Evolutionary conservation across 176 grass and related monocot species (phyloP).

Genomic region (Pontederia paniculata): DNA sequence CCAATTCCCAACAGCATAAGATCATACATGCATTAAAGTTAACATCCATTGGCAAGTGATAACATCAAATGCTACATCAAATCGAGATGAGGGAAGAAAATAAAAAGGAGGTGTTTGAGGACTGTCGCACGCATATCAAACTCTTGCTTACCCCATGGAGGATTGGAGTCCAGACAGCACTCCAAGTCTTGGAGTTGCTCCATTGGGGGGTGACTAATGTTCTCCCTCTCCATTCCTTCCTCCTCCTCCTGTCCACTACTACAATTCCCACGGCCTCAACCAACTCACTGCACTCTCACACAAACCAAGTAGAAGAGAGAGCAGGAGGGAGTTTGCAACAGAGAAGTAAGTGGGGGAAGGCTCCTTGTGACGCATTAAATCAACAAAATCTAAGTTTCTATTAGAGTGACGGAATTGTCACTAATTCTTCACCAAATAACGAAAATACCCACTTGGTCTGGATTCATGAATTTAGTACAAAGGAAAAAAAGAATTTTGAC

Average conservation of each 20-base stretch:
- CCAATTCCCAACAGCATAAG: neutral
- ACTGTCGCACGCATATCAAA: neutral
- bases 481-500: too few relatives aligned
- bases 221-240: slow-evolving; percentile 12
- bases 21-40: too few relatives aligned
- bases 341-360: too few relatives aligned
- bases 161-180: slow-evolving; percentile 95
- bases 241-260: neutral
- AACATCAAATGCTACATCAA: too few relatives aligned
- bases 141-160: slow-evolving; percentile 65
- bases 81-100: neutral
- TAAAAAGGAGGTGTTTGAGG: neutral
- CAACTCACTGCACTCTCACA: neutral
- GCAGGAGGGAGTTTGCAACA: too few relatives aligned
- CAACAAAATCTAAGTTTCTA: too few relatives aligned
- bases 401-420: too few relatives aligned
- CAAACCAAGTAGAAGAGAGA: neutral
- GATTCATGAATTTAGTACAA: too few relatives aligned
- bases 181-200: slow-evolving; percentile 97
- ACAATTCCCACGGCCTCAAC: neutral
- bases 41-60: too few relatives aligned
- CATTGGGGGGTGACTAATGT: slow-evolving; percentile 79
- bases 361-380: too few relatives aligned
- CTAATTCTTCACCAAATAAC: too few relatives aligned
- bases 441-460: too few relatives aligned